phyloP scores from a whole-genome alignment of 1,284 basidiomycete genomes.

The Athelia sp. region DNA sequence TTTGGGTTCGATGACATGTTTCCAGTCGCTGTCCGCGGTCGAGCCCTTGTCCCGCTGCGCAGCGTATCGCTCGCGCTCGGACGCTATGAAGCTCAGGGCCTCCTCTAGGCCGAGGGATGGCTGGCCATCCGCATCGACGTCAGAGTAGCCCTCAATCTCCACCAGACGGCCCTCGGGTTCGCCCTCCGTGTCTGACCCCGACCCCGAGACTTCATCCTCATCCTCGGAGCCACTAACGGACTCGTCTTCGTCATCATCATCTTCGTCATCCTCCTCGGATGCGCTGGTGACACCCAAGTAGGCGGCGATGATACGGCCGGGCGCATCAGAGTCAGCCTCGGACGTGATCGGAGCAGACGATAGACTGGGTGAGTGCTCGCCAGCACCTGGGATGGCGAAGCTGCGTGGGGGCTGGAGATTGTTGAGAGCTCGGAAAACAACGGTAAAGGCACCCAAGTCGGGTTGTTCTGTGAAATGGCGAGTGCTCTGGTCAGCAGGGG shows the following conservation, averaged over 20 bases:
- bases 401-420: conserved; percentile 43
- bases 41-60: conserved; percentile 36
- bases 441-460: conserved; percentile 70
- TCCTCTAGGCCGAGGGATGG: conserved; percentile 64
- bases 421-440: conserved; percentile 64
- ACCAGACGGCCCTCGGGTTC: conserved; percentile 13
- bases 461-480: conserved; percentile 49
- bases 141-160: conserved; percentile 13
- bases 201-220: conserved; percentile 8
- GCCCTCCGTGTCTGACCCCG: conserved; percentile 28
- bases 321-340: conserved; percentile 23
- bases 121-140: conserved; percentile 17
- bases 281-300: background rate
- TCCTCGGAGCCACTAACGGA: conserved; percentile 3
- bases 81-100: conserved; percentile 61
- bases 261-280: conserved; percentile 13
- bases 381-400: conserved; percentile 17
- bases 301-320: conserved; percentile 13
- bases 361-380: conserved; percentile 22
- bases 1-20: conserved; percentile 31
- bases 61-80: conserved; percentile 51
- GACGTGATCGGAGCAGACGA: conserved; percentile 26
- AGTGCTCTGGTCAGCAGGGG: conserved; percentile 5
- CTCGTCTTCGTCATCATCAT: conserved; percentile 15
- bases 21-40: conserved; percentile 10